Evolutionary conservation across 768 basidiomycete species (phyloP).

Genomic region (Amanita rubescens): DNA sequence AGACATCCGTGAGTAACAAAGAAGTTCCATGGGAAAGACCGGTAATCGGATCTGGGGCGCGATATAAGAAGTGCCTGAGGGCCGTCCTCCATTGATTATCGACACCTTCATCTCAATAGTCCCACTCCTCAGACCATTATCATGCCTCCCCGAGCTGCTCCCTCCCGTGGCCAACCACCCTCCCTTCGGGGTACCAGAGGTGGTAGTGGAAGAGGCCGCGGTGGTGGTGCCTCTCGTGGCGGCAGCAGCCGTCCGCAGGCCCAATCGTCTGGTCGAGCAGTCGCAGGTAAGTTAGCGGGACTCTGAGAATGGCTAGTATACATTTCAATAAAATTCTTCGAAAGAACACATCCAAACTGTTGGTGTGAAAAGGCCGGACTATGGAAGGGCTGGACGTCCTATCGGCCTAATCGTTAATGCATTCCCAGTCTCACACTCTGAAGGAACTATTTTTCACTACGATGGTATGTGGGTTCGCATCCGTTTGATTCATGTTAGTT

Average conservation of each 20-base stretch:
- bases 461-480: conserved; percentile 38
- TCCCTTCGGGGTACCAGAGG: conserved; percentile 1
- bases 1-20: neutral
- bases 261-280: conserved; percentile 12
- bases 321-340: conserved; percentile 3
- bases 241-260: neutral
- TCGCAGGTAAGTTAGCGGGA: conserved; percentile 14
- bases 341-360: conserved; percentile 34
- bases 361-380: conserved; percentile 56
- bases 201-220: conserved; percentile 2
- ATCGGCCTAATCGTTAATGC: conserved; percentile 39
- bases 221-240: neutral
- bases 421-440: conserved; percentile 40
- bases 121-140: neutral
- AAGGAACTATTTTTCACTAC: conserved; percentile 60
- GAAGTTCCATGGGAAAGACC: neutral
- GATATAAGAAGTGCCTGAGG: neutral
- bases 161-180: conserved; percentile 2
- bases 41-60: neutral
- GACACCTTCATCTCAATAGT: neutral
- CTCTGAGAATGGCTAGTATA: conserved; percentile 2
- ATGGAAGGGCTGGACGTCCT: conserved; percentile 40
- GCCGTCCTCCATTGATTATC: conserved; percentile 5
- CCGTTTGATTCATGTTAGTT: conserved; percentile 2
- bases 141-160: conserved; percentile 14